These are phyloP conservation scores for Polytrichum formosum DNA, from an alignment of 225 moss, liverwort and hornwort genomes.

Conservation along the genomic window DNA sequence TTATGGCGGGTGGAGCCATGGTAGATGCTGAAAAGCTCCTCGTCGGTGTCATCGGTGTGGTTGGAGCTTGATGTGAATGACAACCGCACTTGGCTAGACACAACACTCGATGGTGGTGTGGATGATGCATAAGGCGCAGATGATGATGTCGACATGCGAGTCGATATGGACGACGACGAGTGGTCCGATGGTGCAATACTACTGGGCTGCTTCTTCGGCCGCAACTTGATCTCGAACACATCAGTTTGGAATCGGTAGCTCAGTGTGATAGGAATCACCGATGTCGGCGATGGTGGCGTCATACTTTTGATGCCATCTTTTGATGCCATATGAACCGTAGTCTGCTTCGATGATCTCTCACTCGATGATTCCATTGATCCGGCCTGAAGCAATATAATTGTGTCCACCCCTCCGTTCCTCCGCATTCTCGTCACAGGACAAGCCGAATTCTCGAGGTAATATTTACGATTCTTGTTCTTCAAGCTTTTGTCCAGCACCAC, in stretches of 20 bases:
- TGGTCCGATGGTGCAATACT: neutral
- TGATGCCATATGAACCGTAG: neutral
- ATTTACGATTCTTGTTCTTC: slow-evolving; percentile 24
- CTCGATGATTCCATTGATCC: neutral
- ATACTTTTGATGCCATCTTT: neutral
- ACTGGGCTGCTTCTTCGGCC: neutral
- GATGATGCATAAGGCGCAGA: neutral
- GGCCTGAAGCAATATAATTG: slow-evolving; percentile 13
- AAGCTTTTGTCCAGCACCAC: slow-evolving; percentile 47
- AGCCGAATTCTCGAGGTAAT: slow-evolving; percentile 20
- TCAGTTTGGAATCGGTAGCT: slow-evolving; percentile 45
- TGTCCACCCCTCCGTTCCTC: slow-evolving; percentile 35
- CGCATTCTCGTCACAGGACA: slow-evolving; percentile 42
- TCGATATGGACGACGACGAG: neutral
- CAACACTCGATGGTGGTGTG: neutral
- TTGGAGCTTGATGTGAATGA: slow-evolving; percentile 1
- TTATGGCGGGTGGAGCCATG: slow-evolving; percentile 32
- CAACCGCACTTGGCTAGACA: neutral
- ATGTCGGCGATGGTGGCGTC: slow-evolving; percentile 34
- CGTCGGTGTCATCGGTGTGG: neutral
- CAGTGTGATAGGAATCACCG: slow-evolving; percentile 30
- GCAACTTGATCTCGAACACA: slow-evolving; percentile 23
- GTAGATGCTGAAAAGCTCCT: slow-evolving; percentile 56
- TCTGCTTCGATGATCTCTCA: too few species aligned
- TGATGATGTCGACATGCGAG: neutral